Base-by-base conservation (phyloP, 1,284 basidiomycete species). In the Crepidotus sp. region DNA sequence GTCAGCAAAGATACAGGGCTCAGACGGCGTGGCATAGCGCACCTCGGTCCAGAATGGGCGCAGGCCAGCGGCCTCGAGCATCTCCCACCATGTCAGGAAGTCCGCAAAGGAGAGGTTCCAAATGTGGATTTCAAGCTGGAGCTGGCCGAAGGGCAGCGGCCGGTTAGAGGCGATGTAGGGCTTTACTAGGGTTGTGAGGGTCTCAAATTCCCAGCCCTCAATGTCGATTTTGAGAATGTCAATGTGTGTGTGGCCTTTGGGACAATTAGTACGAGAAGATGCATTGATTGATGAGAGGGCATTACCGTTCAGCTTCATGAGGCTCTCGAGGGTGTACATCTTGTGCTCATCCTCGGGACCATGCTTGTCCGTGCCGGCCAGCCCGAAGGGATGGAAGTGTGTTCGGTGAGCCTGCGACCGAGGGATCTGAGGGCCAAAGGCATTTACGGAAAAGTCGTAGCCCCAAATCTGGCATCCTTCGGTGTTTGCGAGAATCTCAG, bases 381-480 rank as follows among this genome's bases (percentile, higher is more conserved):
- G 62, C 11, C 70, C 71, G 51, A 65, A 71, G 6, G 69, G 65
- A 25, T 61, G 61, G 61, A 78, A 79, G 55, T 77, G 76, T 6
- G 74, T 69, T 19, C 79, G 73, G 29, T 62, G 57, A 3, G 58
- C 56, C 15, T 60, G 59, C 2, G 54, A 45, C 14, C 56, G 56
- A 18, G 72, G 66, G 42, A 79, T 73, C 51, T 69, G 62, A 21
- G 64, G 63, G 11, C 73, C 69, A 50, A 80, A 76, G 0, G 71
- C 66, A 38, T 69, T 63, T 38, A 74, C 66, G 42, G 67, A 66
- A 55, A 72, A 76, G 57, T 82, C 81, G 54, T 81, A 83, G 3
- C 78, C 79, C 68, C 72, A 83, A 3, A 83, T 67, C 55, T 77
- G 58, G 57, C 80, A 81, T 49, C 71, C 55, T 11, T 65, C 62